Base-by-base conservation (phyloP, 1,139 yeast species). In the Taphrina confusa region DNA sequence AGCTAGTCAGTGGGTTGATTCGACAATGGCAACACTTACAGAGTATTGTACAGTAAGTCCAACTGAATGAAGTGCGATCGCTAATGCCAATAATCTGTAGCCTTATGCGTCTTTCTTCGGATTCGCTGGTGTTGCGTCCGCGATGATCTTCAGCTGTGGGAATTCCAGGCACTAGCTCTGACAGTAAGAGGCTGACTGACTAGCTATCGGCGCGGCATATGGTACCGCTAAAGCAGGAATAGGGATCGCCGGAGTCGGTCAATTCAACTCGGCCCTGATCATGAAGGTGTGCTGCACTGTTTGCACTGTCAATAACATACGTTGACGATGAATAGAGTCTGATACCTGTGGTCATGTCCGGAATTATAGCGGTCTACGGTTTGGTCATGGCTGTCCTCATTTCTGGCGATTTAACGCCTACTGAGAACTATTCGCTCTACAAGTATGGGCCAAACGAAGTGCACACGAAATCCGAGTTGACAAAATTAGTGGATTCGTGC, bases 211-310 rank as follows among this genome's bases (percentile, higher is more conserved):
- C 80, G 97, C 99, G 69, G 92, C 97, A 61, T 90, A 91, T 75
- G 99, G 98, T 80, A 94, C 98, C 68, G 99, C 99, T 72, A 94
- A 94, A 78, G 87, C 96, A 44, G 99, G 99, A 78, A 95, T 92
- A 66, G 98, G 99, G 83, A 91, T 94, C 89, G 75, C 82, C 86
- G 77, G 95, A 90, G 69, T 72, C 64, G 73, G 74, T 65, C 68
- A 69, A 59, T 71, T 71, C 63, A 67, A 69, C 60, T 73, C 73
- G 12, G 73, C 70, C 34, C 62, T 71, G 61, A 70, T 72, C 63
- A 72, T 71, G 74, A 68, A 70, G 60, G 68, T 68, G 49, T 31
- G 63, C 31, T 23, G 18, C n/a, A 16, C 33, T 60, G 63, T 30
- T 42, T 16, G 44, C 12, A n/a, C 23, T 20, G 14, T 51, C 14